Evolutionary conservation across 2,329 filamentous ascomycete genomes (phyloP), one percentile per base, ranked within the genome.

Genomic region (Delphinella strobiligena): DNA sequence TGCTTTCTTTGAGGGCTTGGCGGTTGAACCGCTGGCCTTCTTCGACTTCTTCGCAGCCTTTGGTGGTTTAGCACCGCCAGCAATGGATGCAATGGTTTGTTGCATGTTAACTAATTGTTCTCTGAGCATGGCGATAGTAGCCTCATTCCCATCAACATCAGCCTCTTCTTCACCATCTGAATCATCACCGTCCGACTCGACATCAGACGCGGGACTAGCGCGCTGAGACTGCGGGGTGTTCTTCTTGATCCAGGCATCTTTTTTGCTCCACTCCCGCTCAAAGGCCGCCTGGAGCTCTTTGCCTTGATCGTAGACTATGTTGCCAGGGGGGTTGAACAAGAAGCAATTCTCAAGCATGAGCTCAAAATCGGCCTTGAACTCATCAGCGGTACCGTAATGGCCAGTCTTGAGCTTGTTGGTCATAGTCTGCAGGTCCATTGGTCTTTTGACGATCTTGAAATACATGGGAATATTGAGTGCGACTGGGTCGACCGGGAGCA

Each of bases 391-490:
- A 48, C 77, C 73, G 54, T 96, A 96, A 41, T 86, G 75, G 18
- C 87, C 86, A 10, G 69, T 69, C 49, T 80, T 76, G 31, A 95
- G 69, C 61, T 93, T 93, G 31, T 71, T 70, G 27, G 74, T 69
- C 54, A 94, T 82, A n/a, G 85, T 94, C 12, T 73, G 70, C 36
- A 95, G 69, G 58, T 98, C 89, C 89, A 96, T 98, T 0, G 91
- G 91, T 57, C 88, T 86, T 68, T 94, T 96, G 64, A 98, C 87
- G 45, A 96, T 69, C 53, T 82, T 86, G 58, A 91, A 85, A 58
- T 98, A 98, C 17, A 82, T 80, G 1, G 91, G 91, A 44, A 96
- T 95, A 56, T 89, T 87, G 39, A 96, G 67, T 1, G 88, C 89
- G 27, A 96, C 88, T 0, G 91, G 87, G 56, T 98, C 91, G 15